Percentiles rank a stretch among this genome's conserved stretches.
Conservation (phyloP, 78 protist species). For the Pigoraptor vietnamica region DNA sequence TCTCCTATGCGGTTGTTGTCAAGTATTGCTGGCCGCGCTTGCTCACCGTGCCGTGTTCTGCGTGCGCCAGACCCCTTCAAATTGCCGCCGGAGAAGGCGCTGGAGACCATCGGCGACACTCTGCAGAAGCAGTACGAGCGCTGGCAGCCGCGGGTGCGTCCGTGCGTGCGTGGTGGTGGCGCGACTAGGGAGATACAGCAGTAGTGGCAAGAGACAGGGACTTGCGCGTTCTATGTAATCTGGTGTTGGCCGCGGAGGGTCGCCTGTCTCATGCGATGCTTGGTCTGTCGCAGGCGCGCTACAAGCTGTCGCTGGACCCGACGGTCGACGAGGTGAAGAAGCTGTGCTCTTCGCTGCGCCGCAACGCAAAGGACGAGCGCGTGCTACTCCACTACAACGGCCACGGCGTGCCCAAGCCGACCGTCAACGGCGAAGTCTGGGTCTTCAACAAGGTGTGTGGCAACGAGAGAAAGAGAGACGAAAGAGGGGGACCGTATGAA, state of each 20-base stretch:
- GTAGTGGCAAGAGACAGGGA: no score
- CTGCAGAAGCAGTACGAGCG: slow-evolving; percentile 79
- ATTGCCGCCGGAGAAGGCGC: slow-evolving; percentile 69
- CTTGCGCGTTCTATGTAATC: no score
- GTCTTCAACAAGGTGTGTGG: slow-evolving; percentile 93
- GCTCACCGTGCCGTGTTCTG: not conserved
- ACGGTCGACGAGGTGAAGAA: slow-evolving; percentile 31
- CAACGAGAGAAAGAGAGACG: no score
- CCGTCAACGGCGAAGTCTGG: slow-evolving; percentile 92
- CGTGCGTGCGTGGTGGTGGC: no score
- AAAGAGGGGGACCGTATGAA: no score
- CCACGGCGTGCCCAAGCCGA: slow-evolving; percentile 98
- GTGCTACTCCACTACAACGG: slow-evolving; percentile 97
- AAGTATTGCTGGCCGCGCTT: not conserved
- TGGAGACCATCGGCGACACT: slow-evolving; percentile 72
- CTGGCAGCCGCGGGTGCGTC: slow-evolving; percentile 67
- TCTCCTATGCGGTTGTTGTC: not conserved
- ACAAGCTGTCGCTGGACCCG: slow-evolving; percentile 68
- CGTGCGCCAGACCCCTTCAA: slow-evolving; percentile 37
- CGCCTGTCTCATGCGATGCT: no score
- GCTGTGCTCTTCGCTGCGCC: not conserved
- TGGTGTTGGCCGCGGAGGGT: no score
- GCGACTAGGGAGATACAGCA: no score
- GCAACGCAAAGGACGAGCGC: slow-evolving; percentile 73
- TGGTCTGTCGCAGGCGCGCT: slow-evolving; percentile 39